Evolutionary conservation across 179 eudicot species (phyloP).

Genomic region (Gypsophila paniculata): DNA sequence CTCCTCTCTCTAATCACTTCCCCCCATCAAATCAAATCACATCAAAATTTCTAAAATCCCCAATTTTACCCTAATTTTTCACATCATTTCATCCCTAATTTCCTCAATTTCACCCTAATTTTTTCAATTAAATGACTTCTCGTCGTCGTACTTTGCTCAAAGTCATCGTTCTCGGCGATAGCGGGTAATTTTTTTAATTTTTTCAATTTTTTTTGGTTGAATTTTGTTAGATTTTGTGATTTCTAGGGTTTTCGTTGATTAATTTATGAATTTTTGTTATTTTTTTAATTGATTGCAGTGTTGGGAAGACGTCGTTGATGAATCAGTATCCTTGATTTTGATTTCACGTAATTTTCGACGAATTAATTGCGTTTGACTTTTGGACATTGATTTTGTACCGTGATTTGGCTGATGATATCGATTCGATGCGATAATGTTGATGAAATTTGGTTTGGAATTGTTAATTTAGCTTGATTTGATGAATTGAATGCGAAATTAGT

Average conservation of each 20-base stretch:
- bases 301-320: slow-evolving; percentile 51
- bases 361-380: background rate
- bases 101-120: no score
- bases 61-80: no score
- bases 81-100: no score
- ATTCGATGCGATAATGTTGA: background rate
- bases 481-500: slow-evolving; percentile 5
- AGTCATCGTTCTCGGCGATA: slow-evolving; percentile 47
- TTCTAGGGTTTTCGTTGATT: background rate
- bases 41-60: no score
- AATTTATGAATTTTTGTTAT: background rate
- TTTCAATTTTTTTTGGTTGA: background rate
- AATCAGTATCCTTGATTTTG: slow-evolving; percentile 43
- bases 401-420: background rate
- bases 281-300: slow-evolving; percentile 28
- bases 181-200: slow-evolving; percentile 29
- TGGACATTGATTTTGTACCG: background rate
- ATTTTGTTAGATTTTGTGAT: background rate
- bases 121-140: slow-evolving; percentile 26
- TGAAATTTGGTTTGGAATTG: background rate
- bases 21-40: background rate
- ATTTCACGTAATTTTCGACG: background rate
- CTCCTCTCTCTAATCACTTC: background rate
- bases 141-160: slow-evolving; percentile 47
- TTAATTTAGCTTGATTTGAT: background rate